Evolutionary conservation across 2,329 filamentous ascomycete genomes (phyloP).

Genomic region (Trichoderma endophyticum): DNA sequence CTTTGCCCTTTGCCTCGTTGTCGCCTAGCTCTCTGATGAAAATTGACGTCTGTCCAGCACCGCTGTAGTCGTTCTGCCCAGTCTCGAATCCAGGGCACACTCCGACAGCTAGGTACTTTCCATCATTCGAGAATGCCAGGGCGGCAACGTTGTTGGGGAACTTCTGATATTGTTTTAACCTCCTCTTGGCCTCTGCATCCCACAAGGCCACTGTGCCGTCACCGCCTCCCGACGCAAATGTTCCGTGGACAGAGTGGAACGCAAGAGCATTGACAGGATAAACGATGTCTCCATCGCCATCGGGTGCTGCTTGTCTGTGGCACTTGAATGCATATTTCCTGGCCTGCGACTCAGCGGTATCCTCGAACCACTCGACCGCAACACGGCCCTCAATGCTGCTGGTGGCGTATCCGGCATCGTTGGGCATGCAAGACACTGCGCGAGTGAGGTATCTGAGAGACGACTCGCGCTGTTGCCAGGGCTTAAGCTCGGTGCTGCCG

Average conservation of each 20-base stretch:
- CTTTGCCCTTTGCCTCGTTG: constrained; percentile 84
- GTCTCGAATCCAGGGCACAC: constrained; percentile 86
- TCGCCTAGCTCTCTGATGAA: constrained; percentile 81
- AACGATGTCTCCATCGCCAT: constrained; percentile 70
- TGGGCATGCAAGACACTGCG: constrained; percentile 92
- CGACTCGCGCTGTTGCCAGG: constrained; percentile 91
- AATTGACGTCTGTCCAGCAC: constrained; percentile 71
- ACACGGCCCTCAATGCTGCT: constrained; percentile 93
- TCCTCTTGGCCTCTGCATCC: constrained; percentile 86
- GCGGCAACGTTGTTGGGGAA: constrained; percentile 76
- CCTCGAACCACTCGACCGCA: constrained; percentile 97
- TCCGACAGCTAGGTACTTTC: constrained; percentile 73
- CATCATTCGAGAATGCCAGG: constrained; percentile 72
- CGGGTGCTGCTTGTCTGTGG: constrained; percentile 71
- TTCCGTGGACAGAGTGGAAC: constrained; percentile 80
- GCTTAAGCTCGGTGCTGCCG: constrained; percentile 55
- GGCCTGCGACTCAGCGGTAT: constrained; percentile 78
- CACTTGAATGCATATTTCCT: constrained; percentile 99
- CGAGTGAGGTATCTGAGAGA: constrained; percentile 95
- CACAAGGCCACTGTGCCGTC: constrained; percentile 90
- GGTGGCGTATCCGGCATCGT: constrained; percentile 89
- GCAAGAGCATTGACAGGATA: constrained; percentile 88
- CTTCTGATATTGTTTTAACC: constrained; percentile 85
- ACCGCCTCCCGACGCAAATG: constrained; percentile 84
- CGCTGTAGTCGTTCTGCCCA: constrained; percentile 73